Base-by-base conservation (phyloP, 495 filamentous ascomycete species). In the Venustampulla echinocandica region DNA sequence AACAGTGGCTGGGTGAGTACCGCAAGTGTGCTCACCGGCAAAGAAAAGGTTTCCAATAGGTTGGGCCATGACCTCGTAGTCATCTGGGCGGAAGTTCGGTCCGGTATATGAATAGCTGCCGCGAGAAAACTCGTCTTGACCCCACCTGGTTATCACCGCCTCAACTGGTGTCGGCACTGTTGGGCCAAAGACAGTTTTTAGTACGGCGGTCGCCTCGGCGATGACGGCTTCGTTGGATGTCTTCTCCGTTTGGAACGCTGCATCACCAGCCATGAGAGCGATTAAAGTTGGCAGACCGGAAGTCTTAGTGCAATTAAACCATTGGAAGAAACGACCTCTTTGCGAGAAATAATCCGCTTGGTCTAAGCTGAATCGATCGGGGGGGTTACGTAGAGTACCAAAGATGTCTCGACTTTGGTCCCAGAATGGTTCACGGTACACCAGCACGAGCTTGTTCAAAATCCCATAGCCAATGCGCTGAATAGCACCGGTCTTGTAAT, bases 81-180 rank as follows among this genome's bases (percentile, higher is more conserved):
- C 92, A 34, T 87, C 87, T 1, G 85, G 80, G 18, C 76, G 76
- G 56, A 93, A 82, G 28, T 78, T 68, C 3, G 86, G 77, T 4
- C 85, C 89, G 1, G 94, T 85, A 55, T 86, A 99, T 2, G 93
- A 97, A 64, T 97, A 99, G 56, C 80, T 94, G 27, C 92, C 92
- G 25, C 82, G 74, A 5, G 90, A 85, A 64, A 94, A 97, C 38
- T 74, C 79, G 60, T 99, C 92, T 7, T 80, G 79, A 10, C 78
- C 82, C 92, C 92, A 99, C 44, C 92, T 76, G n/a, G 90, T 99
- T 40, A 97, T 74, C 49, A 99, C 85, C 2, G 87, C 82, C 60
- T 99, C 92, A 10, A 80, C 62, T 1, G 92, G 92, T 30, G 79
- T 68, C 0, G 88, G 86, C 0, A 76, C 70, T 22, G 60, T 60